Percentiles rank a stretch among this genome's conserved stretches.
phyloP scores from a whole-genome alignment of 257 asterid species.

The Penstemon davidsonii region DNA sequence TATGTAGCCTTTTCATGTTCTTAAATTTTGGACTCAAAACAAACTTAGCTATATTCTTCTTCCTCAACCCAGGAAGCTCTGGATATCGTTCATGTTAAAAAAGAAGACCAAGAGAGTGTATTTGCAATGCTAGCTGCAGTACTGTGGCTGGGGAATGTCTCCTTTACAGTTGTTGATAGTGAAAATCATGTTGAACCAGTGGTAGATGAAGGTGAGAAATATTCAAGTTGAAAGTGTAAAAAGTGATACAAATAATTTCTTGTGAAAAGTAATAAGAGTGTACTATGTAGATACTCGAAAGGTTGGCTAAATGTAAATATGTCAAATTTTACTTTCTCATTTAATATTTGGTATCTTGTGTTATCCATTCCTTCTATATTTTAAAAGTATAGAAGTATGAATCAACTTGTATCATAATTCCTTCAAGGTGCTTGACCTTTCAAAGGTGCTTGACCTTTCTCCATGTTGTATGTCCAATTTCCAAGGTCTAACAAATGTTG shows the following conservation, averaged over 20 bases:
- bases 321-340: slow-evolving; percentile 2
- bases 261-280: not conserved
- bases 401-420: not conserved
- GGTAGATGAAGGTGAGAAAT: slow-evolving; percentile 76
- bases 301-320: not conserved
- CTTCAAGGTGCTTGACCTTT: not conserved
- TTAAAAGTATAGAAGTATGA: not conserved
- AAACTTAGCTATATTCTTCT: slow-evolving; percentile 31
- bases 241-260: not conserved
- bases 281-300: not conserved
- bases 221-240: slow-evolving; percentile 21
- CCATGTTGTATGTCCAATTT: slow-evolving; percentile 28
- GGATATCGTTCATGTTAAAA: slow-evolving; percentile 85
- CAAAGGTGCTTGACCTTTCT: slow-evolving; percentile 9
- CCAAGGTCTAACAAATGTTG: slow-evolving; percentile 73
- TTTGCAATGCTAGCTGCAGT: slow-evolving; percentile 98
- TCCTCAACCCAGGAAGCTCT: slow-evolving; percentile 74
- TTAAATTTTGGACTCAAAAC: slow-evolving; percentile 27
- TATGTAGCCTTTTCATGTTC: slow-evolving; percentile 5
- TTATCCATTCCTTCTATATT: not conserved
- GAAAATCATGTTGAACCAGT: slow-evolving; percentile 97
- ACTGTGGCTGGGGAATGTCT: slow-evolving; percentile 87
- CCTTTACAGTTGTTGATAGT: slow-evolving; percentile 70
- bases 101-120: slow-evolving; percentile 87
- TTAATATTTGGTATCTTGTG: slow-evolving; percentile 23